Percentiles rank a stretch among this genome's conserved stretches.
phyloP scores from a whole-genome alignment of 75 land plant genomes.

The Ceratopteris richardii region DNA sequence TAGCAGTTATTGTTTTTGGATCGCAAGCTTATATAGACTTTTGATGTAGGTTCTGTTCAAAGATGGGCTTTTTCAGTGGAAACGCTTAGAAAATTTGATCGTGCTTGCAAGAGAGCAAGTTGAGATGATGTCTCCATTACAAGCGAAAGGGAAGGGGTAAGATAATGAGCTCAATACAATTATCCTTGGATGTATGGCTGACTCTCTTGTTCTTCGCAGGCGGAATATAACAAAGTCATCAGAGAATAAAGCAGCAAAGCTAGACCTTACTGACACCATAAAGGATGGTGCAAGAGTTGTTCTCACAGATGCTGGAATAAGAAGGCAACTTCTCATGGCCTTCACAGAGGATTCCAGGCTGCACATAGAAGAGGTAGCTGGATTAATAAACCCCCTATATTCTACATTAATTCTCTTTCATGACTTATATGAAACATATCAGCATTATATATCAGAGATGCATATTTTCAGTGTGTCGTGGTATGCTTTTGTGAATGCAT shows the following conservation, averaged over 20 bases:
- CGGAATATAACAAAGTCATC: not conserved
- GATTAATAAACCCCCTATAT: not conserved
- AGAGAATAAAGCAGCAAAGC: conserved; percentile 16
- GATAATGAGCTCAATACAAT: not conserved
- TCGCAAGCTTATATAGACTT: too few relatives aligned
- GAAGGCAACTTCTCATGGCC: conserved; percentile 82
- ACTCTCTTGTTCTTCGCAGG: conserved; percentile 2
- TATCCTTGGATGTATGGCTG: not conserved
- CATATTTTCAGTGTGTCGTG: too few relatives aligned
- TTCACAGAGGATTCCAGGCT: conserved; percentile 94
- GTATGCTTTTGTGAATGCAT: too few relatives aligned
- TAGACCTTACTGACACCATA: conserved; percentile 90
- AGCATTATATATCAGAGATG: too few relatives aligned
- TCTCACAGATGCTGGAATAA: conserved; percentile 70
- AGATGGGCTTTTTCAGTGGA: conserved; percentile 96
- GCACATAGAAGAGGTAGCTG: conserved; percentile 94
- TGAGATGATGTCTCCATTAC: conserved; percentile 72
- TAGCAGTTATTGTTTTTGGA: too few relatives aligned
- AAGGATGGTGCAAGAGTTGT: conserved; percentile 91
- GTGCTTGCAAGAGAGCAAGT: conserved; percentile 94
- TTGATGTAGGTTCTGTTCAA: conserved; percentile 81
- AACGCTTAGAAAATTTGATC: conserved; percentile 88
- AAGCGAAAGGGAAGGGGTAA: conserved; percentile 31
- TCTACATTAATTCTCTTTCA: too few relatives aligned
- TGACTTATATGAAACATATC: too few relatives aligned